phyloP scores from a whole-genome alignment of 1,284 basidiomycete species.

The Malassezia restricta region DNA sequence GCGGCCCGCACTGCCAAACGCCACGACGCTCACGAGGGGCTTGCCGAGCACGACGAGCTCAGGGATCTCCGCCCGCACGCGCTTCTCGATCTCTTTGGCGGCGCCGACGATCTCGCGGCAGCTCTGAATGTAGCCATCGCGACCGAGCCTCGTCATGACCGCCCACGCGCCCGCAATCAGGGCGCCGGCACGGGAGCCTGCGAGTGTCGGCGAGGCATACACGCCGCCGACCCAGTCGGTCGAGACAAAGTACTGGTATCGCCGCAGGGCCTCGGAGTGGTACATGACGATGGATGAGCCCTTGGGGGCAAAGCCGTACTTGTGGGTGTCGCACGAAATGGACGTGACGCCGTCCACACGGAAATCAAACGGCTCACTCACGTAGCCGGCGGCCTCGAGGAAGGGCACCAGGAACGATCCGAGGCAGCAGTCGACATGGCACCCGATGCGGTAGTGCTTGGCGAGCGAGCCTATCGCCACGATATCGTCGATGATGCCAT shows the following conservation, averaged over 20 bases:
- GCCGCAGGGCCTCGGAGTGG: conserved; percentile 24
- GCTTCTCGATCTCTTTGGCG: conserved; percentile 57
- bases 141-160: conserved; percentile 81
- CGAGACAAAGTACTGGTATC: conserved; percentile 45
- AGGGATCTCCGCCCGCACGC: conserved; percentile 56
- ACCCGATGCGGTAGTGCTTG: conserved; percentile 60
- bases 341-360: conserved; percentile 40
- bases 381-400: conserved; percentile 35
- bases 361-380: conserved; percentile 42
- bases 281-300: conserved; percentile 41
- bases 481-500: conserved; percentile 62
- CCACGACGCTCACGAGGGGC: conserved; percentile 78
- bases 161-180: conserved; percentile 93
- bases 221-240: conserved; percentile 45
- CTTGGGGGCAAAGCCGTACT: conserved; percentile 45
- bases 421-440: conserved; percentile 59
- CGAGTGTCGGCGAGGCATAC: conserved; percentile 36
- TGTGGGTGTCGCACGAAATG: conserved; percentile 45
- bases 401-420: conserved; percentile 47
- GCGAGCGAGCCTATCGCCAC: conserved; percentile 67
- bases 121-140: conserved; percentile 79
- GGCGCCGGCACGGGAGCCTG: conserved; percentile 61
- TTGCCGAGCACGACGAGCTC: conserved; percentile 76
- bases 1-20: conserved; percentile 59
- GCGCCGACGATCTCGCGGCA: conserved; percentile 70